Evolutionary conservation across 176 grass and related monocot species (phyloP), one percentile per base, ranked within the genome.

Genomic region (Ampelocalamus luodianensis): DNA sequence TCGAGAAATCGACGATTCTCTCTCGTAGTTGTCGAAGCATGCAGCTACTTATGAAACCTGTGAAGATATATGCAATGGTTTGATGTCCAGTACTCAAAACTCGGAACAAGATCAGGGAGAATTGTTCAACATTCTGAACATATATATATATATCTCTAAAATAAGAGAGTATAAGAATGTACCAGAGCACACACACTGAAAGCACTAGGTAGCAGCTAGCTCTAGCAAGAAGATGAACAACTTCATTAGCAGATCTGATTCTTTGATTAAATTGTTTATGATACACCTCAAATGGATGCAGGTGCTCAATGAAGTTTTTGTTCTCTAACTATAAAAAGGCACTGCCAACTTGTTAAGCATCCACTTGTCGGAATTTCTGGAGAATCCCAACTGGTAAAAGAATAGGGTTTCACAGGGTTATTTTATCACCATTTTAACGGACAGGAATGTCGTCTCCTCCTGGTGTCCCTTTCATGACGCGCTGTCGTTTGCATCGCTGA

Each of bases 401-500:
- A 37, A 53, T 10, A 66, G 3, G 29, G 9, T 53, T 84, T 84
- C 60, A 75, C 59, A 14, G 18, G 60, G 60, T 14, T 68, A 17
- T 73, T n/a, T 58, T 58, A 56, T 51, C 50, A 54, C 50, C 56
- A 72, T 32, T 64, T 64, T 62, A 53, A 86, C 16, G 46, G 77
- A 54, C 46, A 29, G 17, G 36, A 81, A 40, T 74, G 56, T 11
- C 22, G 46, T 74, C 85, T 53, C 77, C 68, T 80, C 43, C 58
- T 13, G 77, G 10, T 62, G 59, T 74, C 85, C 23, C 60, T 87
- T 29, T 81, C 78, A 40, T 1, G 36, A 27, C 74, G 77, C 64
- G 85, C 77, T 75, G 69, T 74, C 56, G 69, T 72, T 3, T 48
- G 39, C 32, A 65, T 2, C 54, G 24, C 42, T 45, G 27, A 65